Evolutionary conservation across 2,329 filamentous ascomycete genomes (phyloP).

Genomic region (Beauveria sp.): DNA sequence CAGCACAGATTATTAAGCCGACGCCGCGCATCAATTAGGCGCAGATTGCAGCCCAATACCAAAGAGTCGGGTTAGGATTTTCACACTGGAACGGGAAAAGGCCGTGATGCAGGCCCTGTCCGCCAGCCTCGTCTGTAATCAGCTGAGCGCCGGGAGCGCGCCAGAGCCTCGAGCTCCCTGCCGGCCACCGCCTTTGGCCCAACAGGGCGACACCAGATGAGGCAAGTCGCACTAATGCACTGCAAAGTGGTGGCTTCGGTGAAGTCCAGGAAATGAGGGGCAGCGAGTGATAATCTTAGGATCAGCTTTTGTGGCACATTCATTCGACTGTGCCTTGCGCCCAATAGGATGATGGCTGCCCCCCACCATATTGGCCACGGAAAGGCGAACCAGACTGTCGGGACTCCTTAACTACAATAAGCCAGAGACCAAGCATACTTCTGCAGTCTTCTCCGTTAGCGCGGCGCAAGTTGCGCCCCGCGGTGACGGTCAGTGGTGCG

Average conservation of each 20-base stretch:
- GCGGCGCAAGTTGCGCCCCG: neutral
- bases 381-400: conserved; percentile 5
- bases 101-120: neutral
- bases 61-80: neutral
- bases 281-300: neutral
- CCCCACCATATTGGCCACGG: neutral
- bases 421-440: no score
- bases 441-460: no score
- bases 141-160: conserved; percentile 2
- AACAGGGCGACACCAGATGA: neutral
- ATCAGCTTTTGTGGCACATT: neutral
- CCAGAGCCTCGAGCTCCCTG: neutral
- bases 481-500: neutral
- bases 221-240: neutral
- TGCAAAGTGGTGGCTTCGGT: neutral
- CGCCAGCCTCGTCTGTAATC: neutral
- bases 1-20: neutral
- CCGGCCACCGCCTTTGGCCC: neutral
- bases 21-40: neutral
- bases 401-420: neutral
- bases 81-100: no score
- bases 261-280: neutral
- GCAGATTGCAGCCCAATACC: neutral
- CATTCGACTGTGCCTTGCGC: neutral
- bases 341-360: neutral